Percentiles rank a stretch among this genome's conserved stretches.
Conservation (phyloP, 2,329 filamentous ascomycete species). For the Mollisiaceae sp. region DNA sequence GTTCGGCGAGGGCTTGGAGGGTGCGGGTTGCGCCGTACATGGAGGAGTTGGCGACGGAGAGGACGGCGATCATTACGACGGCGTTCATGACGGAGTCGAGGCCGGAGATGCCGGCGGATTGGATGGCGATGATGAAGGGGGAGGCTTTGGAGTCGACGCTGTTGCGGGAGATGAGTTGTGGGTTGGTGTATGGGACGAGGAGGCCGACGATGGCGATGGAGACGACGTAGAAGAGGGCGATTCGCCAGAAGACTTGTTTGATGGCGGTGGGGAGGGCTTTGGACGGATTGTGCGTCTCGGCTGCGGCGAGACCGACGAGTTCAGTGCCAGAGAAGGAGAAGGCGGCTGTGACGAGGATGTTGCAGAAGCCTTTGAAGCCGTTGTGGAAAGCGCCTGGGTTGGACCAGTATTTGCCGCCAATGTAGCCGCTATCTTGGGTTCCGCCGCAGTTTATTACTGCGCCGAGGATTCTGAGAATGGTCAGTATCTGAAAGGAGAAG, state of each 20-base stretch:
- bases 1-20: constrained; percentile 86
- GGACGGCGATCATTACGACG: constrained; percentile 87
- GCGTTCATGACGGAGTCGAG: constrained; percentile 91
- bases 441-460: constrained; percentile 87
- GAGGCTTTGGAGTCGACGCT: constrained; percentile 76
- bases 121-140: constrained; percentile 92
- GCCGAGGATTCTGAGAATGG: constrained; percentile 71
- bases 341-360: constrained; percentile 76
- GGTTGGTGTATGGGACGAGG: constrained; percentile 75
- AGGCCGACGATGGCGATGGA: constrained; percentile 82
- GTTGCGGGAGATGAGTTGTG: constrained; percentile 61
- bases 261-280: constrained; percentile 85
- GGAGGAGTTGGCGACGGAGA: constrained; percentile 90
- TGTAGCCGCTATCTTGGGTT: constrained; percentile 74
- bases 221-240: constrained; percentile 89
- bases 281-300: constrained; percentile 78
- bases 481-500: constrained; percentile 14
- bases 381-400: constrained; percentile 82
- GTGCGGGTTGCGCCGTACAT: constrained; percentile 92
- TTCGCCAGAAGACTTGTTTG: constrained; percentile 97
- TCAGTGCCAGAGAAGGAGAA: constrained; percentile 82
- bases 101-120: constrained; percentile 78
- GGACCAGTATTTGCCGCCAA: constrained; percentile 79
- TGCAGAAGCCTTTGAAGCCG: constrained; percentile 81
- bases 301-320: constrained; percentile 76